phyloP scores from a whole-genome alignment of 2,329 filamentous ascomycete species.

The Aspergillus fijiensis region DNA sequence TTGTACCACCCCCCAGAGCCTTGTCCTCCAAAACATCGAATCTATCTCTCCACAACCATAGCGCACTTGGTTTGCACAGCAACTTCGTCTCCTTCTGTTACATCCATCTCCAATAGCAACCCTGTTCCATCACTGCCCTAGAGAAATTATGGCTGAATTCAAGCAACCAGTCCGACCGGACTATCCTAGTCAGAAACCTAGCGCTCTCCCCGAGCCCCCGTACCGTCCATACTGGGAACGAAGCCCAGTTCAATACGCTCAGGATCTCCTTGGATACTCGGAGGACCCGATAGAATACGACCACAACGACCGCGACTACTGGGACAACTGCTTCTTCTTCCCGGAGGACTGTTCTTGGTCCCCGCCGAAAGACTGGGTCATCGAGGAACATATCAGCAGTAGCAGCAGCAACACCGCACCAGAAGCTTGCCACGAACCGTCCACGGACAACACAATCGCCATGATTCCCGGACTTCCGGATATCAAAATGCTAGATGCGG shows the following conservation, averaged over 20 bases:
- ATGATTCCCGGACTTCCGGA: slow-evolving; percentile 45
- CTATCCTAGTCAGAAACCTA: slow-evolving; percentile 13
- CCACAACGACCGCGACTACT: slow-evolving; percentile 43
- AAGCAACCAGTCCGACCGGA: slow-evolving; percentile 22
- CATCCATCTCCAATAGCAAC: background rate
- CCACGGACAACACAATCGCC: slow-evolving; percentile 25
- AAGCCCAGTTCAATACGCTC: slow-evolving; percentile 38
- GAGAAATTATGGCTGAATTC: slow-evolving; percentile 24
- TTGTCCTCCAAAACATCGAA: background rate
- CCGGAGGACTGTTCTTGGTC: slow-evolving; percentile 45
- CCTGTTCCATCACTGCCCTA: background rate
- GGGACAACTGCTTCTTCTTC: slow-evolving; percentile 46
- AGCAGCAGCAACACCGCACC: slow-evolving; percentile 15
- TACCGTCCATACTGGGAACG: slow-evolving; percentile 43
- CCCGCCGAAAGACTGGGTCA: slow-evolving; percentile 32
- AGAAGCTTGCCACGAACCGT: slow-evolving; percentile 15
- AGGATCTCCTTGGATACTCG: slow-evolving; percentile 41
- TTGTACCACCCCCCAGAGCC: slow-evolving; percentile 13
- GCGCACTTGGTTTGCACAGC: background rate
- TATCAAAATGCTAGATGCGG: slow-evolving; percentile 46
- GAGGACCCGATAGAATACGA: slow-evolving; percentile 46
- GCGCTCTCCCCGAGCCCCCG: slow-evolving; percentile 17
- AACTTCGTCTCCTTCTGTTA: background rate
- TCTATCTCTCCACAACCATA: background rate
- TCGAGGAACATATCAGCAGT: slow-evolving; percentile 24